Base-by-base conservation (phyloP, 352 stramenopile genomes). In the Phytopythium oedochilum region DNA sequence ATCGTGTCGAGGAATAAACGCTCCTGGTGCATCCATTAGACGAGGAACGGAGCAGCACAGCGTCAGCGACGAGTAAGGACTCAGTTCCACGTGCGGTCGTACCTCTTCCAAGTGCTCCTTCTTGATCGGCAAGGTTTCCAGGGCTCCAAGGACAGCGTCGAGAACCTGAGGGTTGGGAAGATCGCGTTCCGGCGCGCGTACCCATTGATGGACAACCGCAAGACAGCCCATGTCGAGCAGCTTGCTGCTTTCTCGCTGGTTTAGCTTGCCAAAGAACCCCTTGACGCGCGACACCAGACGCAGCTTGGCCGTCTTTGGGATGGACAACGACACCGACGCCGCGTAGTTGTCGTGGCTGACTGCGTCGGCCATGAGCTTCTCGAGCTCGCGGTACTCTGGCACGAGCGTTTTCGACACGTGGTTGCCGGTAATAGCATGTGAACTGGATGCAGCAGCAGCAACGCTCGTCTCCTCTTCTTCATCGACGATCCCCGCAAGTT, bases 281-380 rank as follows among this genome's bases (percentile, higher is more conserved):
- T 92, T 94, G 11, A 89, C 76, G 2, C 60, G 64, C 3, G 82
- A 88, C 23, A 92, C 75, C 11, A 92, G 53, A 5, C 84, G 68
- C 53, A 94, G 50, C 35, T 83, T 85, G 17, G 75, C 78, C 1
- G 82, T 92, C 42, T 92, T 94, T 3, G 84, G 78, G 42, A 92
- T 92, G 20, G 71, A 70, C 26, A 92, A 51, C 18, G 83, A 65
- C 15, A 90, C 82, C 0, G 78, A 89, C 15, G 78, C 92, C 12
- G 84, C 82, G 52, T 92, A 92, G 45, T 89, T 78, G 57, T 94
- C 84, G 55, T 74, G 74, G 26, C 62, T 82, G 2, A 75, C 78
- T 1, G 84, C 84, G 50, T 88, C 70, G 8, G 67, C 25, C 84
- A 94, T 94, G 18, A 79, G 59, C 35, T 88, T 82, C 5, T 70